Base-by-base conservation (phyloP, 129 eudicot genomes). In the Tagetes erecta region DNA sequence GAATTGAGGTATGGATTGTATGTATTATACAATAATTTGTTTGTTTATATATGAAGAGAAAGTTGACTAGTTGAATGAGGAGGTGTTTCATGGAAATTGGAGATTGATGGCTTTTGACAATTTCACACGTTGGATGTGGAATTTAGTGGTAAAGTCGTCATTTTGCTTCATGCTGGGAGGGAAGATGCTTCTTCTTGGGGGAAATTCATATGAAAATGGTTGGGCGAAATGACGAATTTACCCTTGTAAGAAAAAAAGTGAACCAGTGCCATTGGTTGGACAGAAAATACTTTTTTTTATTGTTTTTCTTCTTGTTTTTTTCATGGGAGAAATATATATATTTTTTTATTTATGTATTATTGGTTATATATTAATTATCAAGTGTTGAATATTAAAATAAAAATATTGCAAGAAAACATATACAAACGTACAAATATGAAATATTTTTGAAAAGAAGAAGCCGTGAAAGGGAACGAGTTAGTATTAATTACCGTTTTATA, bases 11-110 rank as follows among this genome's bases (percentile, higher is more conserved):
- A 8, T 64, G 58, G 58, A 51, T 3, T 62, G 62, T 59, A 20
- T 20, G 27, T 20, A 20, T 20, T 20, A 20, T 20, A 20, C 27
- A 20, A 20, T 20, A 20, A 20, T 20, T 20, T 20, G 27, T 20
- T 20, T 20, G 27, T 20, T 20, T 20, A 70, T 47, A 70, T 38
- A n/a, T 62, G 38, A 64, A 62, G 58, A 5, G 74, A 59, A 50
- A 63, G 34, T 9, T 52, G 82, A 78, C 82, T 20, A 5, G 46
- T 70, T 78, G 77, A 62, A 50, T 38, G 0, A 41, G 46, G 60
- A 59, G 67, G 49, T 59, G 49, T 59, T 78, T 69, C 82, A 78
- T 20, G 76, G 82, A 78, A 78, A 44, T 59, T 37, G 70, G 36
- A 27, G 37, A 7, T 27, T 56, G 63, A 6, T 30, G 36, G 63